These are phyloP conservation scores for Hyphodiscus hymeniophilus DNA, from an alignment of 495 filamentous ascomycete species.

Conservation along the genomic window DNA sequence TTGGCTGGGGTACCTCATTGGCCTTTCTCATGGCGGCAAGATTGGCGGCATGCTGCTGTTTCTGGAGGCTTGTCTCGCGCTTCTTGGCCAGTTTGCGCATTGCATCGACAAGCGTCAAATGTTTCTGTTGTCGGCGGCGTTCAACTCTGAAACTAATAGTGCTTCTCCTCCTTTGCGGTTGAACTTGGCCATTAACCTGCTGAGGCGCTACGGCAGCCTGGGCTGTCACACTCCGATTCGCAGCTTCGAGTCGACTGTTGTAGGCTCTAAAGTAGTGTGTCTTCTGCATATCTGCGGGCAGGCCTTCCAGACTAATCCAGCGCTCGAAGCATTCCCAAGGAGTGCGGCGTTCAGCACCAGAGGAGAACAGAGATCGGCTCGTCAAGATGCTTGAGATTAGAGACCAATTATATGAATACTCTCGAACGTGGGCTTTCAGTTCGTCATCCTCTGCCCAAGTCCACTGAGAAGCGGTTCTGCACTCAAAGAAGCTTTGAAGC, in stretches of 20 bases:
- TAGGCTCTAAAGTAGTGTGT: conserved; percentile 88
- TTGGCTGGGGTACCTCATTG: conserved; percentile 57
- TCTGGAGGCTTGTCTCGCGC: conserved; percentile 73
- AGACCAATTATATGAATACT: conserved; percentile 96
- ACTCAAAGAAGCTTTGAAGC: conserved; percentile 80
- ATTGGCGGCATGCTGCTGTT: conserved; percentile 71
- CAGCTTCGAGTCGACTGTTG: conserved; percentile 69
- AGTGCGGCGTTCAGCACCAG: conserved; percentile 81
- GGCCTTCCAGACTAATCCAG: conserved; percentile 82
- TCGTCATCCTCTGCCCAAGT: conserved; percentile 82
- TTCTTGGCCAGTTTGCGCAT: conserved; percentile 96
- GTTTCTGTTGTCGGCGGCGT: conserved; percentile 71
- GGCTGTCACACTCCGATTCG: conserved; percentile 55
- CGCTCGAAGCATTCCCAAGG: conserved; percentile 99
- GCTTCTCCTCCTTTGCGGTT: conserved; percentile 50
- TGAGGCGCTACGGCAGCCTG: conserved; percentile 51
- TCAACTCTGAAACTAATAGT: conserved; percentile 75
- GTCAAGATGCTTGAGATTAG: conserved; percentile 74
- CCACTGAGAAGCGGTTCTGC: conserved; percentile 80
- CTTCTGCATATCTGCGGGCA: conserved; percentile 86
- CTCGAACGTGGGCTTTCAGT: conserved; percentile 72
- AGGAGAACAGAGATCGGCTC: conserved; percentile 64
- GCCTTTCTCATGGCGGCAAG: conserved; percentile 64
- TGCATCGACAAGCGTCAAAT: conserved; percentile 80
- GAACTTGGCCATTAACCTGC: conserved; percentile 39